phyloP scores from a whole-genome alignment of 2,329 filamentous ascomycete genomes.

The Sclerotinia nivalis region DNA sequence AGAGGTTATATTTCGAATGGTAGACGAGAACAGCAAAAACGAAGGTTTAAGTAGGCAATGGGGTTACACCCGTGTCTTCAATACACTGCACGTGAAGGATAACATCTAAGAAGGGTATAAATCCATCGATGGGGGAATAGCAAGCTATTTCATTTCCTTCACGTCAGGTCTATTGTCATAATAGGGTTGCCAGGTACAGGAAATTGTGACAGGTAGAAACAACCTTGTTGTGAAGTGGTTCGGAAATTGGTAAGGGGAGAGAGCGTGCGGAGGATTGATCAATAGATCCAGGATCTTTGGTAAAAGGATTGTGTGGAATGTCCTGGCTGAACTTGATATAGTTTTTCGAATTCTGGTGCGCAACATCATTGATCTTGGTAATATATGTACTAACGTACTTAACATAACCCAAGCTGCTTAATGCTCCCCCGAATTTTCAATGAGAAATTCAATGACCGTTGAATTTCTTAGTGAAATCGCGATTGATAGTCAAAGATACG shows the following conservation, averaged over 20 bases:
- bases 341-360: background rate
- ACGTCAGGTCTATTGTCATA: background rate
- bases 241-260: background rate
- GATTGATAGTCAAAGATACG: background rate
- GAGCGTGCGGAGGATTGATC: background rate
- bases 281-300: background rate
- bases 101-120: background rate
- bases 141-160: background rate
- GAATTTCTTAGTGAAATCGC: background rate
- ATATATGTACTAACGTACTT: background rate
- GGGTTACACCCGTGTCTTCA: background rate
- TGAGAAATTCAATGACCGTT: background rate
- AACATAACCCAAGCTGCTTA: background rate
- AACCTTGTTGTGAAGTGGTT: background rate
- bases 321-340: background rate
- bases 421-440: background rate
- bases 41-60: background rate
- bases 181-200: background rate
- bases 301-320: background rate
- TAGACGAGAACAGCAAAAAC: background rate
- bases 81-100: background rate
- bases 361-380: background rate
- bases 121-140: background rate
- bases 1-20: background rate
- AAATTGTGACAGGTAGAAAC: background rate